These are phyloP conservation scores for Quercus parvula DNA, from an alignment of 306 rosid species.

Conservation along the genomic window DNA sequence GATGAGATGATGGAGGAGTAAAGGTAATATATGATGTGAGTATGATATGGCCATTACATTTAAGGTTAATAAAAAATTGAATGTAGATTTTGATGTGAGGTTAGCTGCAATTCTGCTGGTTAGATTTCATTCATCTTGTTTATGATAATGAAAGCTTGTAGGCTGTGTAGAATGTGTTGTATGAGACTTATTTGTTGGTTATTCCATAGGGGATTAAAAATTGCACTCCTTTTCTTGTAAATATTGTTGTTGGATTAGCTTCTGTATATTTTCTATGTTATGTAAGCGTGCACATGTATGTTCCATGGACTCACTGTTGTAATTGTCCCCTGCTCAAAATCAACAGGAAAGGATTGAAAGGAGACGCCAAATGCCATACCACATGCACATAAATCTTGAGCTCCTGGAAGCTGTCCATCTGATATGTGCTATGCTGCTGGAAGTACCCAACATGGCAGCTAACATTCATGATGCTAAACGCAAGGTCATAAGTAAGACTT, in stretches of 20 bases:
- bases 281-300: not conserved
- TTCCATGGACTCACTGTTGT: not conserved
- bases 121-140: not conserved
- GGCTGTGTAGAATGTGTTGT: not conserved
- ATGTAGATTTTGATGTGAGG: not conserved
- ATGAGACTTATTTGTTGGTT: not conserved
- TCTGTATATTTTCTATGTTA: not conserved
- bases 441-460: constrained; percentile 94
- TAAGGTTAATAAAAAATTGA: not conserved
- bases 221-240: not conserved
- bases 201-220: not conserved
- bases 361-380: constrained; percentile 98
- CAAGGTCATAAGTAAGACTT: constrained; percentile 72
- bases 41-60: not conserved
- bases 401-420: constrained; percentile 89
- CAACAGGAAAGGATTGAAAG: constrained; percentile 93
- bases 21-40: not conserved
- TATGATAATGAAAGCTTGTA: not conserved
- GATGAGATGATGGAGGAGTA: not conserved
- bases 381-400: constrained; percentile 98
- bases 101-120: not conserved
- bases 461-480: constrained; percentile 76
- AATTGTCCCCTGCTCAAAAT: not conserved
- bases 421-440: constrained; percentile 90
- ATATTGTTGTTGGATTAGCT: not conserved